Conservation (phyloP, 331 rosid genomes). For the Quercus tomentella region DNA sequence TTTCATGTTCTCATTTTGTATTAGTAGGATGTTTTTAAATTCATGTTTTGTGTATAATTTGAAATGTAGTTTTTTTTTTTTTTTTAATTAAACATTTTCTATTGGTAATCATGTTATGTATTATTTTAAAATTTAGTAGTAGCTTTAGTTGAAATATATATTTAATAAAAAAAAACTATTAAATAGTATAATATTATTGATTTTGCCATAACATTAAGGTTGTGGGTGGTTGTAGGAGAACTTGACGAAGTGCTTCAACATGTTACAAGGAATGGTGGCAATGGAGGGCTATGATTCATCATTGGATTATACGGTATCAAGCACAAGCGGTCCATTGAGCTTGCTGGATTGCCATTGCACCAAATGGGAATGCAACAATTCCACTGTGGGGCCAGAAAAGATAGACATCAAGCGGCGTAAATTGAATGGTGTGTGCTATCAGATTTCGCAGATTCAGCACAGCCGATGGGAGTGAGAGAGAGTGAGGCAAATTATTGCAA, state of each 20-base stretch:
- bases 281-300: slow-evolving; percentile 22
- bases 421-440: slow-evolving; percentile 31
- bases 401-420: slow-evolving; percentile 46
- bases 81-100: no score
- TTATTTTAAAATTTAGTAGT: no score
- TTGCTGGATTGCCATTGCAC: slow-evolving; percentile 26
- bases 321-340: slow-evolving; percentile 44
- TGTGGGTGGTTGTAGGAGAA: slow-evolving; percentile 42
- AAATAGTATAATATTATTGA: no score
- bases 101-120: no score
- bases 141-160: no score
- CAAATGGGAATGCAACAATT: slow-evolving; percentile 8
- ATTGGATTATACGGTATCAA: slow-evolving; percentile 18
- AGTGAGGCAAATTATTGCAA: not conserved
- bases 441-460: slow-evolving; percentile 5
- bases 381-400: slow-evolving; percentile 10
- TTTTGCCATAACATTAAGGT: not conserved
- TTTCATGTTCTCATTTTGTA: no score
- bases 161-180: no score
- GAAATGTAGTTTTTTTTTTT: no score
- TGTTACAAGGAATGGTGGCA: slow-evolving; percentile 39
- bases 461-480: not conserved
- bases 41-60: no score
- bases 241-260: slow-evolving; percentile 37
- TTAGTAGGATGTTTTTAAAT: no score